Conservation (phyloP, 2,329 filamentous ascomycete genomes). For the Zymoseptoria tritici region DNA sequence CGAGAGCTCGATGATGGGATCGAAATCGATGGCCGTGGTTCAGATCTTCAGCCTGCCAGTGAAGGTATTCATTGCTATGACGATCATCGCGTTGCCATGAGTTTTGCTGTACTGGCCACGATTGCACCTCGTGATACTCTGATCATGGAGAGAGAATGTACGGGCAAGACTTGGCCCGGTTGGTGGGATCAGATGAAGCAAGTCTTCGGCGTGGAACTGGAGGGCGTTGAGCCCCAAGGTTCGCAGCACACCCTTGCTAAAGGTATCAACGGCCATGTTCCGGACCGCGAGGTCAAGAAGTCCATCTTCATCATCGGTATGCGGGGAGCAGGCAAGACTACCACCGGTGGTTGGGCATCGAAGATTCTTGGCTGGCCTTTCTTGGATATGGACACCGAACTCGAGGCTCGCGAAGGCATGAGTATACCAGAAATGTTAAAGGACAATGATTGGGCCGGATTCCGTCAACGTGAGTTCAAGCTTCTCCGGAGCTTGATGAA, state of each 20-base stretch:
- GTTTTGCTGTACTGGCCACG: conserved; percentile 81
- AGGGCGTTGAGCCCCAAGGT: conserved; percentile 58
- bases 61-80: conserved; percentile 84
- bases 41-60: conserved; percentile 47
- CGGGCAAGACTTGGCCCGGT: conserved; percentile 95
- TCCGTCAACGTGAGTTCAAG: conserved; percentile 69
- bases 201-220: conserved; percentile 67
- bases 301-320: conserved; percentile 95
- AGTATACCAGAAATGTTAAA: conserved; percentile 83
- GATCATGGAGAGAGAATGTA: conserved; percentile 84
- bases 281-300: conserved; percentile 37
- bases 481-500: conserved; percentile 66
- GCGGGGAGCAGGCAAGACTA: conserved; percentile 95
- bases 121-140: conserved; percentile 64
- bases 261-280: conserved; percentile 31
- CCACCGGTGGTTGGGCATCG: conserved; percentile 78
- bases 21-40: conserved; percentile 55
- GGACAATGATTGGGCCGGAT: conserved; percentile 75
- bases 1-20: conserved; percentile 93
- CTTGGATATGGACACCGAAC: conserved; percentile 78
- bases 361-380: conserved; percentile 67
- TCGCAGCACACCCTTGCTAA: conserved; percentile 15
- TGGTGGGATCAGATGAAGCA: conserved; percentile 91
- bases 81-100: conserved; percentile 97
- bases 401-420: conserved; percentile 66